These are phyloP conservation scores for Clarireedia hainanense DNA, from an alignment of 2,329 filamentous ascomycete species.

Conservation along the genomic window DNA sequence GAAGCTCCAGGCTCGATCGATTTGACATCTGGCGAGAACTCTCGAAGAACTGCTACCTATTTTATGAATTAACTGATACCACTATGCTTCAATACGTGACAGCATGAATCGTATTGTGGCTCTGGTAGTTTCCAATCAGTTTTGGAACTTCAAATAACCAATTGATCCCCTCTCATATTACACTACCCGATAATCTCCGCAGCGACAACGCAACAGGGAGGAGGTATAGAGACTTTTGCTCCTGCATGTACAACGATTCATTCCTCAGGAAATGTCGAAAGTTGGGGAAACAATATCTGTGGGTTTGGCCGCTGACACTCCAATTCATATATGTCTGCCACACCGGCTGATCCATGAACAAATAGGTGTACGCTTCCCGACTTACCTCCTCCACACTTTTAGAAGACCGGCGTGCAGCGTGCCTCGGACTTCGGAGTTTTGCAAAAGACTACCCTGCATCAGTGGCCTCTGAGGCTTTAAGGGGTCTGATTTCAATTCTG, in stretches of 20 bases:
- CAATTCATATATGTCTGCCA: slow-evolving; percentile 13
- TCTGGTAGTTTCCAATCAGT: too few species aligned
- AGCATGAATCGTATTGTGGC: too few species aligned
- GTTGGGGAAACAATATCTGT: slow-evolving; percentile 10
- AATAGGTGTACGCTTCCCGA: slow-evolving; percentile 47
- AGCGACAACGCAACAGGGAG: slow-evolving; percentile 1
- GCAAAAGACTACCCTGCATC: slow-evolving; percentile 94
- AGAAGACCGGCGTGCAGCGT: slow-evolving; percentile 88
- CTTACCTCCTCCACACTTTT: slow-evolving; percentile 84
- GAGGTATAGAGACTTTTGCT: not conserved
- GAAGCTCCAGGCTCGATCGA: too few species aligned
- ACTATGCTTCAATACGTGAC: too few species aligned
- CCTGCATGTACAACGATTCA: slow-evolving; percentile 5
- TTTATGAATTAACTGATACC: too few species aligned
- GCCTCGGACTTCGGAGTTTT: slow-evolving; percentile 88
- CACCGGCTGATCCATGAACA: not conserved
- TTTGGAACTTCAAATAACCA: too few species aligned
- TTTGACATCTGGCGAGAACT: too few species aligned
- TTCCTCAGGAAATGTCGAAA: slow-evolving; percentile 9
- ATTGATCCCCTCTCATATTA: too few species aligned
- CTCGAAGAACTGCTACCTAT: too few species aligned
- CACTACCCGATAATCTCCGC: too few species aligned
- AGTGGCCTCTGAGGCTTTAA: slow-evolving; percentile 85
- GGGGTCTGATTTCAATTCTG: slow-evolving; percentile 78
- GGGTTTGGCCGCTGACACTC: not conserved